These are phyloP conservation scores for Cutaneotrichosporon mucoides DNA, from an alignment of 1,284 basidiomycete species.

Conservation along the genomic window DNA sequence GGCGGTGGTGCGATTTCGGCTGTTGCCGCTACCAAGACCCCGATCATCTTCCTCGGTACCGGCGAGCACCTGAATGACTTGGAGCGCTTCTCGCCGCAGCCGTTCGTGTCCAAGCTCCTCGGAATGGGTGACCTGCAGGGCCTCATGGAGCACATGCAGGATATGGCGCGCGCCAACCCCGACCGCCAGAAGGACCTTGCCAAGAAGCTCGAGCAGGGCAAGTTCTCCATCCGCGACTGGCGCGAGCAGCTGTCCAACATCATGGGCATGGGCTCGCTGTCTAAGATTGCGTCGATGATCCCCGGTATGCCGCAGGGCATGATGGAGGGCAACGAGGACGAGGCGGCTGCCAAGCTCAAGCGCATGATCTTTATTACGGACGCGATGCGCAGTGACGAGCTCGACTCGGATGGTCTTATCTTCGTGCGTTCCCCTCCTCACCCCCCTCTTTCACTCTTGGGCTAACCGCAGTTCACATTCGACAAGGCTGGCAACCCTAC, in stretches of 20 bases:
- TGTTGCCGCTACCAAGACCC: constrained; percentile 96
- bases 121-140: constrained; percentile 96
- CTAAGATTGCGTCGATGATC: constrained; percentile 98
- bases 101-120: constrained; percentile 94
- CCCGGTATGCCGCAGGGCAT: constrained; percentile 89
- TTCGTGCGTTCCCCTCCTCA: too few species aligned
- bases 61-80: constrained; percentile 96
- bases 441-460: too few species aligned
- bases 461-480: constrained; percentile 59
- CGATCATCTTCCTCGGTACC: constrained; percentile 97
- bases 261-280: constrained; percentile 98
- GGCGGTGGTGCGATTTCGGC: constrained; percentile 95
- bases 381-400: constrained; percentile 88
- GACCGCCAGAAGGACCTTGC: constrained; percentile 98
- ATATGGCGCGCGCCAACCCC: constrained; percentile 83
- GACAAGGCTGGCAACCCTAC: constrained; percentile 78
- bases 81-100: constrained; percentile 90
- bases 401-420: constrained; percentile 89
- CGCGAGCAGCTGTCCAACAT: constrained; percentile 94
- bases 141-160: constrained; percentile 96
- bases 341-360: constrained; percentile 79
- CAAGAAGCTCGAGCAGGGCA: constrained; percentile 96
- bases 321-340: constrained; percentile 86
- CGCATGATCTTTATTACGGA: constrained; percentile 99
- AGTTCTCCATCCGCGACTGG: constrained; percentile 95